Base-by-base conservation (phyloP, 2,329 filamentous ascomycete species). In the Venturia pyrina region DNA sequence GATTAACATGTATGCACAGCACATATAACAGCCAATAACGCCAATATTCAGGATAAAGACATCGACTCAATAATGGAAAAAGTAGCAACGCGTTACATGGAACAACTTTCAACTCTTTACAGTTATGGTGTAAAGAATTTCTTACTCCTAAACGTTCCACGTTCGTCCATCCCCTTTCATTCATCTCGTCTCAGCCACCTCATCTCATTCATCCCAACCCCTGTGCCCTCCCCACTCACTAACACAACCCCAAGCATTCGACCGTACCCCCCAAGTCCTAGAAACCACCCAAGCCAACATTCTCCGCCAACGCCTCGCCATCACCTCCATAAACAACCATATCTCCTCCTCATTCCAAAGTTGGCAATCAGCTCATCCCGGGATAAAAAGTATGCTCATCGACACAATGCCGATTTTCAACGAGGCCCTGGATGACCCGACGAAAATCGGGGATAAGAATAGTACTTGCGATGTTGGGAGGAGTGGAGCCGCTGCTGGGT, bases 391-490 rank as follows among this genome's bases (percentile, higher is more conserved):
- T 37, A 10, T 59, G 15, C 28, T 59, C 32, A 37, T 59, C 19
- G 53, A 59, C 19, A 59, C 53, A 17, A 21, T 34, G 5, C 32
- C 53, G 4, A 59, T 59, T 21, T 59, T 59, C 32, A 59, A 59
- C 19, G 53, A 59, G 19, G 53, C 53, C 3, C 10, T 59, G 53
- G 53, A 59, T n/a, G 53, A 59, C 21, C 53, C 53, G 19, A 37
- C 17, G 28, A 59, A 59, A 21, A 59, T 59, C 32, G 53, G 53
- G 53, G 53, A 59, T n/a, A 59, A 59, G 53, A 59, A 59, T 37
- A 37, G 53, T 59, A 59, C 53, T 13, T 59, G 53, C 37, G 53
- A 59, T 37, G 19, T n/a, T n/a, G 53, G 17, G 17, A 37, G 28
- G 28, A 37, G 28, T n/a, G 53, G 53, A 21, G 7, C 53, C 10